Evolutionary conservation across 768 basidiomycete genomes (phyloP), one percentile per base, ranked within the genome.

Genomic region (Mycena metata): DNA sequence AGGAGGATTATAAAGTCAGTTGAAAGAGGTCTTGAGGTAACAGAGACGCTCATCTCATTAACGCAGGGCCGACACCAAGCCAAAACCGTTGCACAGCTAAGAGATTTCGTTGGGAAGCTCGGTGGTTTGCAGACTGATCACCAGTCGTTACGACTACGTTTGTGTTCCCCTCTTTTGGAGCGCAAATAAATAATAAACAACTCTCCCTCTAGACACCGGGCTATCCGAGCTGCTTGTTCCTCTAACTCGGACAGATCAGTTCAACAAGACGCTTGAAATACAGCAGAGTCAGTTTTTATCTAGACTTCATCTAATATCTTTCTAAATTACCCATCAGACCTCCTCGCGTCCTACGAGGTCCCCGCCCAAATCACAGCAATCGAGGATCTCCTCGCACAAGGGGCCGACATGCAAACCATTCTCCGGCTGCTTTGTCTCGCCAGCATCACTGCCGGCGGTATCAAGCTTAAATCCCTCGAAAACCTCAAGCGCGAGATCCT

Each of bases 21-120:
- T 33, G 67, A 39, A 8, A 36, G 17, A 33, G 30, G 35, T 47
- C 3, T 45, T 9, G 17, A 24, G 50, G 43, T 56, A 19, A 49
- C n/a, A 19, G 17, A 57, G 17, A 33, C 52, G 67, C 49, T 39
- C 9, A 39, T 39, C 57, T 26, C 45, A 33, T 62, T 51, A 73
- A 49, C 51, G 66, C 24, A 95, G 93, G 90, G 91, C 51, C 89
- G 93, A 64, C 88, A 94, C 62, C 90, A 96, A 79, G 89, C 96
- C 19, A 95, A 96, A 80, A 96, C 95, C 15, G 92, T 96, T 19
- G 89, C 92, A 13, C 95, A 99, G 79, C 83, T 99, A 73, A 88
- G 92, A 64, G 95, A 96, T 76, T 98, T 99, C 79, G 98, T 99
- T 21, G 96, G 96, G 15, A 96, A 94, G 76, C 84, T 99, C 2